Conservation (phyloP, 805 yeast genomes). For the Nakazawaea wickerhamii region DNA sequence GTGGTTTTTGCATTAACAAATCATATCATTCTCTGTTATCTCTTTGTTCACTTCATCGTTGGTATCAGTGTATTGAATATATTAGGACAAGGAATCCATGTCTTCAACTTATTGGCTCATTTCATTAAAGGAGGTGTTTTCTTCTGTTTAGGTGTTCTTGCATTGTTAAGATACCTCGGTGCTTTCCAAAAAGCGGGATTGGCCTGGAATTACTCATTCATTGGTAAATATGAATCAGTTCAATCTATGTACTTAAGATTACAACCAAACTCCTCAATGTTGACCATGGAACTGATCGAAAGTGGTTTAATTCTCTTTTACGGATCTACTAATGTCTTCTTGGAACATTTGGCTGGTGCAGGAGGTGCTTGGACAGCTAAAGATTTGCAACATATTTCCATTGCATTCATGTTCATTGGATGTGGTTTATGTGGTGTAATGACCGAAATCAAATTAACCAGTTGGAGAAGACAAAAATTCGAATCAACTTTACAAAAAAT, state of each 20-base stretch:
- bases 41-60: conserved; percentile 48
- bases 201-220: conserved; percentile 72
- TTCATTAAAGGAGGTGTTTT: conserved; percentile 95
- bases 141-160: conserved; percentile 63
- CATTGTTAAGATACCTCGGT: conserved; percentile 87
- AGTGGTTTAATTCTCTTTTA: conserved; percentile 75
- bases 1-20: conserved; percentile 47
- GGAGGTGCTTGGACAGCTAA: conserved; percentile 88
- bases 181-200: conserved; percentile 70
- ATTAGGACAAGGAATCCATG: conserved; percentile 59
- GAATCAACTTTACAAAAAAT: conserved; percentile 14
- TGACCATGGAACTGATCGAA: conserved; percentile 85
- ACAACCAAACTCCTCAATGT: conserved; percentile 38
- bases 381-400: conserved; percentile 84
- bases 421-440: conserved; percentile 88
- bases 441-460: conserved; percentile 59
- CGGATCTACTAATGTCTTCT: conserved; percentile 83
- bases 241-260: conserved; percentile 28
- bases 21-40: conserved; percentile 59
- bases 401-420: conserved; percentile 88
- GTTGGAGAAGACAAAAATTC: conserved; percentile 45
- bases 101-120: conserved; percentile 87
- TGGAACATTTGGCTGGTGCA: conserved; percentile 78
- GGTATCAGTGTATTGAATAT: conserved; percentile 63
- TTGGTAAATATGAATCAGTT: conserved; percentile 21